Evolutionary conservation across 2,329 filamentous ascomycete species (phyloP), one percentile per base, ranked within the genome.

Genomic region (Aspergillus sp.): DNA sequence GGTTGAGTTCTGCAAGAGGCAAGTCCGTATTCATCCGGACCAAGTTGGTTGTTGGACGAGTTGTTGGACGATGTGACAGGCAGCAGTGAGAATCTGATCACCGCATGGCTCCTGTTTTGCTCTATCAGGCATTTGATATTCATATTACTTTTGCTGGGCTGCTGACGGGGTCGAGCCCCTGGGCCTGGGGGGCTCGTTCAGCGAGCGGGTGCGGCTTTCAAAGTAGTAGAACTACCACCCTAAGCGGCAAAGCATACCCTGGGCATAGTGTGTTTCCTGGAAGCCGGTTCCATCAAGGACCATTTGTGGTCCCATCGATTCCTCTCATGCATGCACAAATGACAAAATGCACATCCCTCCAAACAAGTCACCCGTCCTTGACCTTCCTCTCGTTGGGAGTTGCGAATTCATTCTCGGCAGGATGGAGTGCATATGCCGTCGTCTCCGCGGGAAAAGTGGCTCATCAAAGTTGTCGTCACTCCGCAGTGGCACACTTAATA

Each of bases 401-500:
- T 30, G 27, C 27, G 27, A 30, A 30, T 30, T 30, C 3, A 30
- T 30, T 37, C 22, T 34, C 41, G 40, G 45, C 30, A 41, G 49
- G 46, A 51, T 54, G 48, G 47, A 60, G 47, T 44, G 55, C 49
- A 60, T 56, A 49, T 51, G 44, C 48, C 47, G 54, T 40, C 24
- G 17, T 52, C 47, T 46, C 47, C 24, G 47, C 48, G 55, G 46
- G 53, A 56, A 55, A 51, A 49, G 24, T 58, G 49, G 60, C 60
- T 60, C 27, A 30, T 11, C 27, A 11, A 9, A 34, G 60, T 62
- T 58, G 58, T 41, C 58, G 58, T 33, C 47, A 51, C 54, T 51
- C 54, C 53, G 44, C 51, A 54, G 51, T 54, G 51, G 51, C 51
- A 54, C 41, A 24, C 39, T 51, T 46, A 51, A 51, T 53, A 51